Conservation (phyloP, 2,329 filamentous ascomycete genomes). For the Colletotrichum cereale region DNA sequence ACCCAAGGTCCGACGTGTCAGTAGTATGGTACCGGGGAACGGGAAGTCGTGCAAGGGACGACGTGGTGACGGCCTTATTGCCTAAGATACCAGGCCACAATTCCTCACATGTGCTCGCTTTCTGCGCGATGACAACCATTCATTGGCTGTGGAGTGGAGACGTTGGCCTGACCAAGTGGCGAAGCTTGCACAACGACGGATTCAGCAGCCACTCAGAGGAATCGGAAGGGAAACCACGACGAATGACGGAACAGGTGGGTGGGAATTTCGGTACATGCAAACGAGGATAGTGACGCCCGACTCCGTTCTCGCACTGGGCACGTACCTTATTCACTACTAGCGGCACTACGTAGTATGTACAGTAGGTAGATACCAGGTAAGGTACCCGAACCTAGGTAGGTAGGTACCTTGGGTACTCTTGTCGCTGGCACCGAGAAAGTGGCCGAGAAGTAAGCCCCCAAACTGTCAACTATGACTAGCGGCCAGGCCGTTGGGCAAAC, state of each 20-base stretch:
- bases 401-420: not conserved
- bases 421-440: constrained; percentile 15
- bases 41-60: constrained; percentile 22
- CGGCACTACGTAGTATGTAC: no score
- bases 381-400: no score
- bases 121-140: not conserved
- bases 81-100: not conserved
- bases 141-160: constrained; percentile 18
- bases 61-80: constrained; percentile 22
- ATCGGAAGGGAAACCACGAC: not conserved
- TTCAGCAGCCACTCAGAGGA: constrained; percentile 21
- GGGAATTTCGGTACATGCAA: no score
- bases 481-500: constrained; percentile 25
- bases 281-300: no score
- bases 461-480: constrained; percentile 32
- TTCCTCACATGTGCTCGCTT: constrained; percentile 16
- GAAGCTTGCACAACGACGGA: constrained; percentile 8
- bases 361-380: no score
- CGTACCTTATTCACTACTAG: no score
- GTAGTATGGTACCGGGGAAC: no score
- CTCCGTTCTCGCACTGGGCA: not conserved
- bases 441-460: constrained; percentile 21
- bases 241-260: no score
- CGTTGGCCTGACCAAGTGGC: not conserved
- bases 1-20: no score